Evolutionary conservation across 1,139 yeast genomes (phyloP).

Genomic region (Geotrichum bryndzae): DNA sequence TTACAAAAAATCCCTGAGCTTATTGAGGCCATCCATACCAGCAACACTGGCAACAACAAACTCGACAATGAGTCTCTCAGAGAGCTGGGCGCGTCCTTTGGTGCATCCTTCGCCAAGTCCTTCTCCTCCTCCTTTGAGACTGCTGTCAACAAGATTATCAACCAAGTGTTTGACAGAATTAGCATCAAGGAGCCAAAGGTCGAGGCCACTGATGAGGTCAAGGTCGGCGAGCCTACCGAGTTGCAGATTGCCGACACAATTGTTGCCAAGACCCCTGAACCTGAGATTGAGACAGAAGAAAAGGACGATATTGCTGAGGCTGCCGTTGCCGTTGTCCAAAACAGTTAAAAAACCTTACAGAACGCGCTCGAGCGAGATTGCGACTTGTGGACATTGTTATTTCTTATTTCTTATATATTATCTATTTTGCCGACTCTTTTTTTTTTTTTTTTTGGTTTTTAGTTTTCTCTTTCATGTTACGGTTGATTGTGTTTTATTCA

Average conservation of each 20-base stretch:
- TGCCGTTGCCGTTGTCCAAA: not conserved
- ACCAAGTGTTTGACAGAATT: not conserved
- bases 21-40: conserved; percentile 3
- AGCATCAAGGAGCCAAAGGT: not conserved
- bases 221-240: not conserved
- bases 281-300: not conserved
- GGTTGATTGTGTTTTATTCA: not conserved
- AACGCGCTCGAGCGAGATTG: not conserved
- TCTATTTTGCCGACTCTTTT: not conserved
- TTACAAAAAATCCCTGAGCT: conserved; percentile 10
- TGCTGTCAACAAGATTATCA: not conserved
- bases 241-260: not conserved
- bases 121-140: conserved; percentile 10
- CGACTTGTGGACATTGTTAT: not conserved
- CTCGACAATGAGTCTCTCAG: conserved; percentile 1
- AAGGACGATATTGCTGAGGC: not conserved
- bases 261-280: not conserved
- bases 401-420: not conserved
- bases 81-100: conserved; percentile 9
- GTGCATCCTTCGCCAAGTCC: conserved; percentile 12
- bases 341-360: not conserved
- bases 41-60: not conserved
- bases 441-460: too few relatives aligned
- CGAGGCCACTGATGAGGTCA: not conserved
- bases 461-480: not conserved